Evolutionary conservation across 257 asterid species (phyloP).

Genomic region (Solanum etuberosum): DNA sequence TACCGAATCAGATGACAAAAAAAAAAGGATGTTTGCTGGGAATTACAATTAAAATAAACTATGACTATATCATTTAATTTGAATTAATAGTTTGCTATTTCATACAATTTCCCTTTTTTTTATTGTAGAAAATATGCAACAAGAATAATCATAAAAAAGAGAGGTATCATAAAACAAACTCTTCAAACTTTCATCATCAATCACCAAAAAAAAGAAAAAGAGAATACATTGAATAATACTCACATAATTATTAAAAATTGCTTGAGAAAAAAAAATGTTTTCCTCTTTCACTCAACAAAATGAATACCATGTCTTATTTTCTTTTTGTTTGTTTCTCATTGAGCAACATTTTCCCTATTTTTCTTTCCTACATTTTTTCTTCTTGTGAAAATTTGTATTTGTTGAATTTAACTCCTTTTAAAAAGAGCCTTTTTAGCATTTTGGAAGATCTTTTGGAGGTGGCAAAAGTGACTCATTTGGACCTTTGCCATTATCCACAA

Average conservation of each 20-base stretch:
- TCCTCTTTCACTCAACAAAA: background rate
- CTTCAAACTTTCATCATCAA: background rate
- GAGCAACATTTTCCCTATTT: background rate
- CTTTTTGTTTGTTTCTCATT: background rate
- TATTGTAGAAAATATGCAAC: background rate
- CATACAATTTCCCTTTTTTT: no score
- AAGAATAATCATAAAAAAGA: background rate
- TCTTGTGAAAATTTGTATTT: background rate
- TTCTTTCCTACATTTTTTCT: background rate
- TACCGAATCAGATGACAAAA: no score
- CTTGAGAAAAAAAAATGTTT: background rate
- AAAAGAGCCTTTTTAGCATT: constrained; percentile 25
- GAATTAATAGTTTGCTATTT: no score
- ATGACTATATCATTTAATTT: no score
- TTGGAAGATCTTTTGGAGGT: constrained; percentile 79
- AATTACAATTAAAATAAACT: no score
- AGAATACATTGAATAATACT: background rate
- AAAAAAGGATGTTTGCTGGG: no score
- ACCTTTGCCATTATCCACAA: constrained; percentile 80
- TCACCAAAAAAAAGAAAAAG: background rate
- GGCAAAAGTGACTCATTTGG: constrained; percentile 51
- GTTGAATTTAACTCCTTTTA: background rate
- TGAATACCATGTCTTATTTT: background rate
- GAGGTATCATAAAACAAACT: background rate
- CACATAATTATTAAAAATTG: background rate